Conservation (phyloP, 1,139 yeast genomes). For the Saccharomyces pastorianus region DNA sequence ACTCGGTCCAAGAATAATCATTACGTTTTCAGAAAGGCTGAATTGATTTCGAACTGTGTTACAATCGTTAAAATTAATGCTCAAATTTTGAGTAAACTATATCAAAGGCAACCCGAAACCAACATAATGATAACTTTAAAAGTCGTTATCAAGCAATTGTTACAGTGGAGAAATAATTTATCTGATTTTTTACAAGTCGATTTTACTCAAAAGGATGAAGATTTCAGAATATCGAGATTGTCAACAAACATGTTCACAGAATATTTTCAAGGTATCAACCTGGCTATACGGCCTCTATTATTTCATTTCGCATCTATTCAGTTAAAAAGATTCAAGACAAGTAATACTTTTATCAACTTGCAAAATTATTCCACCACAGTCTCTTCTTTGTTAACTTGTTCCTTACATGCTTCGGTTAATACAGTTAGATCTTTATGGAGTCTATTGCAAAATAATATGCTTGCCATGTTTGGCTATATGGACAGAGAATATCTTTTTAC, state of each 20-base stretch:
- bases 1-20: conserved; percentile 53
- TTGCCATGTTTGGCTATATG: conserved; percentile 82
- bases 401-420: conserved; percentile 77
- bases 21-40: conserved; percentile 75
- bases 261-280: conserved; percentile 75
- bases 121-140: conserved; percentile 70
- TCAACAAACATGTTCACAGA: conserved; percentile 77
- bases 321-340: conserved; percentile 43
- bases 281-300: conserved; percentile 72
- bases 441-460: conserved; percentile 64
- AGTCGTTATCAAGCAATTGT: conserved; percentile 58
- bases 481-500: conserved; percentile 80
- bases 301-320: conserved; percentile 74
- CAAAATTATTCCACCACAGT: conserved; percentile 63
- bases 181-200: conserved; percentile 62
- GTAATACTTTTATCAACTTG: conserved; percentile 55
- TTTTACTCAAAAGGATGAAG: conserved; percentile 41
- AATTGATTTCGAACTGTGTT: conserved; percentile 69
- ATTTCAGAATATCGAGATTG: conserved; percentile 52
- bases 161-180: conserved; percentile 61
- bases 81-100: conserved; percentile 58
- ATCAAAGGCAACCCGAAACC: conserved; percentile 67
- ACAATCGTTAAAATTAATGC: conserved; percentile 77
- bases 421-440: conserved; percentile 71
- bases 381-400: conserved; percentile 62